Conservation (phyloP, 345 rosid species). For the Acer yangbiense region DNA sequence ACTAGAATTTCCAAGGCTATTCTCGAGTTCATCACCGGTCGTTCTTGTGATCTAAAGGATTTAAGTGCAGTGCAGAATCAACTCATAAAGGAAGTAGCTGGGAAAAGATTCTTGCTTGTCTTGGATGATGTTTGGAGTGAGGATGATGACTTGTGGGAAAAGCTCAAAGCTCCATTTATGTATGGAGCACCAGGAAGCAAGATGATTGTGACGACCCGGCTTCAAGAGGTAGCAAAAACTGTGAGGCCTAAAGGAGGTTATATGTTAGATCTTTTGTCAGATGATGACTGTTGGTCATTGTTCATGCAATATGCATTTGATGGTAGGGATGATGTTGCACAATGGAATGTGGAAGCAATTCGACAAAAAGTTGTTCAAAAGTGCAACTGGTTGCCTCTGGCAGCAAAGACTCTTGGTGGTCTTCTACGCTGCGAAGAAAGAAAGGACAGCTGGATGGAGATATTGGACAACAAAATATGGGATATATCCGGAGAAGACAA, state of each 20-base stretch:
- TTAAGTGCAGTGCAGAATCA: neutral
- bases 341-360: neutral
- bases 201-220: slow-evolving; percentile 25
- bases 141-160: slow-evolving; percentile 15
- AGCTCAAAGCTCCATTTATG: neutral
- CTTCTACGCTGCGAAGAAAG: neutral
- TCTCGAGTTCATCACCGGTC: neutral
- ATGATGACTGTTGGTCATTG: slow-evolving; percentile 23
- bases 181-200: slow-evolving; percentile 4
- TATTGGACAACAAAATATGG: neutral
- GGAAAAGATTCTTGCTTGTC: slow-evolving; percentile 22
- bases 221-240: neutral
- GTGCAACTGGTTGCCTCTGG: slow-evolving; percentile 19
- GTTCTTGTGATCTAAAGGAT: neutral
- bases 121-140: slow-evolving; percentile 31
- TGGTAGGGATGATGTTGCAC: neutral
- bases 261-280: neutral
- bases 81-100: neutral
- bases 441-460: neutral
- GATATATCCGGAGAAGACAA: neutral
- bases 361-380: slow-evolving; percentile 14
- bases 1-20: slow-evolving; percentile 17
- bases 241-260: neutral
- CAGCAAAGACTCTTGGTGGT: slow-evolving; percentile 17
- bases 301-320: slow-evolving; percentile 6